These are phyloP conservation scores for Cladophialophora immunda DNA, from an alignment of 2,329 filamentous ascomycete species.

Conservation along the genomic window DNA sequence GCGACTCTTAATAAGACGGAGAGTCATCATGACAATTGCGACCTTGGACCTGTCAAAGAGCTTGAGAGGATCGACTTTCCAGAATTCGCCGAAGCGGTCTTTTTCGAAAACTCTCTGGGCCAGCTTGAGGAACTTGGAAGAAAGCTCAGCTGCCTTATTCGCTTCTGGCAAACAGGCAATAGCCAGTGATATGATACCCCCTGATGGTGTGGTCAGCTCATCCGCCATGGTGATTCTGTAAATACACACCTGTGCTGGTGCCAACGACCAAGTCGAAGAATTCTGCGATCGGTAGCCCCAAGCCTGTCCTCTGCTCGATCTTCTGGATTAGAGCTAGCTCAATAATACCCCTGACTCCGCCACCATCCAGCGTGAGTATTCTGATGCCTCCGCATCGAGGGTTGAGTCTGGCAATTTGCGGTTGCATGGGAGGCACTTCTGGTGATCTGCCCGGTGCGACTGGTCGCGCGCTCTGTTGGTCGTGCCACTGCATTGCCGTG, in stretches of 20 bases:
- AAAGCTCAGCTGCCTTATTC: neutral
- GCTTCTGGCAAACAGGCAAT: neutral
- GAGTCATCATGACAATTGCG: conserved; percentile 8
- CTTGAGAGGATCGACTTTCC: conserved; percentile 9
- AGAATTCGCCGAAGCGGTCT: conserved; percentile 10
- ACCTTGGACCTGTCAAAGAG: neutral
- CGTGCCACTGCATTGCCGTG: conserved; percentile 10
- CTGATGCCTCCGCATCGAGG: conserved; percentile 13
- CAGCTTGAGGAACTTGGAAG: conserved; percentile 6
- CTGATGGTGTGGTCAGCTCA: conserved; percentile 1
- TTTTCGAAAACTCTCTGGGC: conserved; percentile 11
- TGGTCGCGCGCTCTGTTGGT: neutral
- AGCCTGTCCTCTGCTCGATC: conserved; percentile 12
- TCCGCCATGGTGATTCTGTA: neutral
- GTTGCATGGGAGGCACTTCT: neutral
- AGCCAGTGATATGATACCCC: conserved; percentile 10
- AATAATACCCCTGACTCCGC: conserved; percentile 9
- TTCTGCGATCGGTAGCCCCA: conserved; percentile 9
- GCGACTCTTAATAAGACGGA: conserved; percentile 8
- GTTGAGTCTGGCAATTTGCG: conserved; percentile 2
- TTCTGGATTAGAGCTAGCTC: conserved; percentile 13
- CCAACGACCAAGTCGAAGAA: conserved; percentile 13
- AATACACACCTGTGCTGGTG: conserved; percentile 11
- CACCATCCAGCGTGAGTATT: conserved; percentile 12
- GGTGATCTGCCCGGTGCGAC: neutral